A percentile compares a stretch with the other conserved stretches of the same genome.
These are phyloP conservation scores for Silene uniflora DNA, from an alignment of 148 eudicot genomes.

Conservation along the genomic window DNA sequence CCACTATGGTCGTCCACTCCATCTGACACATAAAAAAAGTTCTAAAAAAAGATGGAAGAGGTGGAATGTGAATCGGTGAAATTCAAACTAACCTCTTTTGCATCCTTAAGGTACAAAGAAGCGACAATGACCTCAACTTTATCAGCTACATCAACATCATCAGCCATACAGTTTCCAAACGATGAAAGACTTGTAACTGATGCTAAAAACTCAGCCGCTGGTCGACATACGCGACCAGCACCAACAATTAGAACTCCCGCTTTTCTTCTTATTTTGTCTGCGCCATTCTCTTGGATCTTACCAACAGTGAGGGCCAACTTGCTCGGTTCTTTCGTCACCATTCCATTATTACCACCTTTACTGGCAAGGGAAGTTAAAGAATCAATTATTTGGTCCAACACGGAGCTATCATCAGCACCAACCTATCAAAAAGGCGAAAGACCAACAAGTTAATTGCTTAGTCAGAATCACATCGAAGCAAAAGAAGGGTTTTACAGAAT, in stretches of 20 bases:
- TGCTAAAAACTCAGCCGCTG: conserved; percentile 79
- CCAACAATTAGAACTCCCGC: conserved; percentile 75
- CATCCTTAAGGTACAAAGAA: conserved; percentile 79
- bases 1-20: no score
- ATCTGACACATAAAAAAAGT: neutral
- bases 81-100: conserved; percentile 65
- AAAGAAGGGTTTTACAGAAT: no score
- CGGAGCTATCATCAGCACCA: conserved; percentile 69
- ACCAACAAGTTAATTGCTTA: neutral
- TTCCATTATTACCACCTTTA: conserved; percentile 39
- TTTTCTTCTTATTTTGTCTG: conserved; percentile 35
- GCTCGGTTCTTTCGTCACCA: conserved; percentile 36
- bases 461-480: neutral
- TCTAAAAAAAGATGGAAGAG: neutral
- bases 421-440: conserved; percentile 46
- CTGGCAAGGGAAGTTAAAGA: conserved; percentile 64
- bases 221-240: conserved; percentile 98
- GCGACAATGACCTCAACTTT: conserved; percentile 81
- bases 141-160: conserved; percentile 43
- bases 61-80: neutral
- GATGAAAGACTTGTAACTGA: conserved; percentile 53
- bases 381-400: conserved; percentile 75
- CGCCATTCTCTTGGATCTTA: conserved; percentile 39
- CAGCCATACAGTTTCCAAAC: conserved; percentile 37
- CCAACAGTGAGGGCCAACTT: conserved; percentile 58